phyloP scores from a whole-genome alignment of 495 filamentous ascomycete genomes.

The Xylaria grammica region DNA sequence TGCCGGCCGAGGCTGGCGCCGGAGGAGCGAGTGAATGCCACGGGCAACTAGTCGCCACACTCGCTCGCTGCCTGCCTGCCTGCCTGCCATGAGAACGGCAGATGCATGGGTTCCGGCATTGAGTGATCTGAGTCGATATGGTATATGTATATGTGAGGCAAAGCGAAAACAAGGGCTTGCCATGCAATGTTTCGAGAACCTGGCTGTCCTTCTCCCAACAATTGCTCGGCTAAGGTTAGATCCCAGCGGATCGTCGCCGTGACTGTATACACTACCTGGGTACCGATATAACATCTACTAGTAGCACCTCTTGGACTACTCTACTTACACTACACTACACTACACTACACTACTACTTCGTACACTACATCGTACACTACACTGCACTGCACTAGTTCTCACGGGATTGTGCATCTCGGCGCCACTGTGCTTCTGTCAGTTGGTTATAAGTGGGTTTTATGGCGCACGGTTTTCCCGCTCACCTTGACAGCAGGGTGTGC shows the following conservation, averaged over 20 bases:
- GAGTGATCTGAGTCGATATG: too few relatives aligned
- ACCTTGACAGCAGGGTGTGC: slow-evolving; percentile 15
- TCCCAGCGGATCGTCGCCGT: not conserved
- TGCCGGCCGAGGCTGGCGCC: not conserved
- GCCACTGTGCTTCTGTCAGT: slow-evolving; percentile 3
- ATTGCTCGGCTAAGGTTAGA: not conserved
- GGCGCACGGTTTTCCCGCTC: not conserved
- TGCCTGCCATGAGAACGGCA: not conserved
- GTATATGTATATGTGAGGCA: not conserved
- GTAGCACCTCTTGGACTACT: too few relatives aligned
- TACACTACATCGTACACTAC: too few relatives aligned
- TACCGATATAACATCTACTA: not conserved
- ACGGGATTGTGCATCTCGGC: not conserved
- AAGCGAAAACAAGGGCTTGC: slow-evolving; percentile 5
- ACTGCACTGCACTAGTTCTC: too few relatives aligned
- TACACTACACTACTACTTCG: too few relatives aligned
- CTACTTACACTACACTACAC: too few relatives aligned
- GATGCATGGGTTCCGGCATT: too few relatives aligned
- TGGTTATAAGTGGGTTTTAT: slow-evolving; percentile 8
- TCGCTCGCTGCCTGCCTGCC: not conserved
- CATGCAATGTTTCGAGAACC: not conserved
- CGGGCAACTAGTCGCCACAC: not conserved
- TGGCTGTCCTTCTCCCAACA: not conserved
- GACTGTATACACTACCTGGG: not conserved
- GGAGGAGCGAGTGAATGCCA: not conserved